These are phyloP conservation scores for Colletotrichum echinochloae DNA, from an alignment of 2,329 filamentous ascomycete species.

Conservation along the genomic window DNA sequence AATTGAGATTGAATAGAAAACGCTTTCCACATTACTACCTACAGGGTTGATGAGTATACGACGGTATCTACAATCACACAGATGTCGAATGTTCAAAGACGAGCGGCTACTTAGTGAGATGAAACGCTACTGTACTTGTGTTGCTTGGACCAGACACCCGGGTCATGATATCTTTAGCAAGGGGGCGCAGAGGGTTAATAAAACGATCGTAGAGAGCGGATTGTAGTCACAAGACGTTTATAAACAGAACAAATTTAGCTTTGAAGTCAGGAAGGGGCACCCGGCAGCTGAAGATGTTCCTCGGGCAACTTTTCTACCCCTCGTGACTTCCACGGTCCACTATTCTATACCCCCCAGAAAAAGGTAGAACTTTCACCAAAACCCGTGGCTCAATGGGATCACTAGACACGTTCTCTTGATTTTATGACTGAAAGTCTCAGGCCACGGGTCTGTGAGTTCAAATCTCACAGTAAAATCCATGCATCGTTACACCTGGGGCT, in stretches of 20 bases:
- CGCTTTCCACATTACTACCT: not conserved
- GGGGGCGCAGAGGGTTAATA: too few relatives aligned
- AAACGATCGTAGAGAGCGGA: too few relatives aligned
- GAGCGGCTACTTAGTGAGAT: not conserved
- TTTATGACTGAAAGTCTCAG: not conserved
- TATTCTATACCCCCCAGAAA: too few relatives aligned
- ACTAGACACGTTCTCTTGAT: not conserved
- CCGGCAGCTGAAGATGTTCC: not conserved
- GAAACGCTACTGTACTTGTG: too few relatives aligned
- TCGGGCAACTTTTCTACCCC: not conserved
- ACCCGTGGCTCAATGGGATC: not conserved
- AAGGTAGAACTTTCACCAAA: not conserved
- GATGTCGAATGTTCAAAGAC: not conserved
- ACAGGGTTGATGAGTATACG: not conserved
- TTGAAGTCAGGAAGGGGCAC: not conserved
- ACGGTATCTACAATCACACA: not conserved
- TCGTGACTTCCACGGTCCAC: not conserved
- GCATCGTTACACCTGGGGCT: slow-evolving; percentile 3
- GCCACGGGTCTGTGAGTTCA: not conserved
- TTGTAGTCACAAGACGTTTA: too few relatives aligned
- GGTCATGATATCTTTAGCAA: too few relatives aligned
- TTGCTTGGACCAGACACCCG: too few relatives aligned
- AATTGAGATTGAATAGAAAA: not conserved
- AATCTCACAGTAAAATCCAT: not conserved
- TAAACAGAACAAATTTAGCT: not conserved